Conservation (phyloP, 148 eudicot species). For the Beta vulgaris region DNA sequence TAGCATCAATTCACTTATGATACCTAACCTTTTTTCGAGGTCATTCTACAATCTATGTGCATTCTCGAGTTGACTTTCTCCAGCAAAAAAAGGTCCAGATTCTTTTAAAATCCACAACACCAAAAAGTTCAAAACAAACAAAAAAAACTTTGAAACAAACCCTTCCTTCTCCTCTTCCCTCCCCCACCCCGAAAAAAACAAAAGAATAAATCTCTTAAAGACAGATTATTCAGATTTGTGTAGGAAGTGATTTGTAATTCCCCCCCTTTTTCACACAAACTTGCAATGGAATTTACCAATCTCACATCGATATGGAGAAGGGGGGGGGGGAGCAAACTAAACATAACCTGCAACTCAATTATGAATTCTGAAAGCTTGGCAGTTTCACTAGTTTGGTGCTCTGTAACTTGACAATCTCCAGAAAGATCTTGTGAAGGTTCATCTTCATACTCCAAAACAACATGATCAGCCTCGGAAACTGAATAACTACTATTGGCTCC, state of each 20-base stretch:
- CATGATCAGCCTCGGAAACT: slow-evolving; percentile 64
- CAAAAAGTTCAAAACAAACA: too few relatives aligned
- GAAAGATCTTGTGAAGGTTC: slow-evolving; percentile 33
- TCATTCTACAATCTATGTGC: too few relatives aligned
- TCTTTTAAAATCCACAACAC: too few relatives aligned
- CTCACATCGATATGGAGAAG: not conserved
- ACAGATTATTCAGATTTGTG: too few relatives aligned
- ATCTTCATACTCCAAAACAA: slow-evolving; percentile 48
- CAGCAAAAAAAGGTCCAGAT: too few relatives aligned
- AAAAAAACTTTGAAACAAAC: too few relatives aligned
- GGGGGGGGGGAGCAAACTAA: not conserved
- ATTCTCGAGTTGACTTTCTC: too few relatives aligned
- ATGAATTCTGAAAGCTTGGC: slow-evolving; percentile 50
- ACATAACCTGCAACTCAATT: slow-evolving; percentile 77
- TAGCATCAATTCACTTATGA: too few relatives aligned
- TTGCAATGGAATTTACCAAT: not conserved
- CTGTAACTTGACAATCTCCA: slow-evolving; percentile 26
- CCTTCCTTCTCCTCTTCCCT: too few relatives aligned
- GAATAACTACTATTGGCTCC: slow-evolving; percentile 86
- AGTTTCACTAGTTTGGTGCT: slow-evolving; percentile 40
- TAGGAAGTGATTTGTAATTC: not conserved
- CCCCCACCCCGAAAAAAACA: too few relatives aligned
- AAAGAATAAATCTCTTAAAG: too few relatives aligned
- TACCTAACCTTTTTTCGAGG: too few relatives aligned
- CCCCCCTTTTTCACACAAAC: not conserved